Percentiles rank a stretch among this genome's conserved stretches.
Conservation (phyloP, 768 basidiomycete genomes). For the Agaricus bisporus region DNA sequence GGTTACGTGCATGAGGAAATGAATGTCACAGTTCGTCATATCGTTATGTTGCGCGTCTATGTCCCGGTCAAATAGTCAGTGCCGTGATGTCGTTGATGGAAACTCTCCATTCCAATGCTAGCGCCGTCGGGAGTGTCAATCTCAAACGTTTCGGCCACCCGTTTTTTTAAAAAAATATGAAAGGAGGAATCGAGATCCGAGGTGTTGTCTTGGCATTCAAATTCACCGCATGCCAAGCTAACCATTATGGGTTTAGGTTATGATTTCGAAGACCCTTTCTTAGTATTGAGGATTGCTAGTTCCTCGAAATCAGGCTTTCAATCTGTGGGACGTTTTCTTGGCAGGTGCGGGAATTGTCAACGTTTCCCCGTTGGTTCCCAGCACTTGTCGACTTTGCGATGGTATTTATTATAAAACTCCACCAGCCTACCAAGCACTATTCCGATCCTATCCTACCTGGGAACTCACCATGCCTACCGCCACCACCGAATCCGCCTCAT, state of each 20-base stretch:
- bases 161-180: not conserved
- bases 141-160: too few relatives aligned
- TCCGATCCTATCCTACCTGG: not conserved
- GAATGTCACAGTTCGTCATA: too few relatives aligned
- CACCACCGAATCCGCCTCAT: not conserved
- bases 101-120: too few relatives aligned
- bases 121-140: too few relatives aligned
- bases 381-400: not conserved
- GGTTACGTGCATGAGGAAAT: too few relatives aligned
- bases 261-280: not conserved
- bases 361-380: not conserved
- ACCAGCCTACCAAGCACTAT: not conserved
- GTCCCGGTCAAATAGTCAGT: too few relatives aligned
- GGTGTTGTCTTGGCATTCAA: not conserved
- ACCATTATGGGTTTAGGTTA: not conserved
- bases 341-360: not conserved
- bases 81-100: too few relatives aligned
- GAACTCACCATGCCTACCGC: constrained; percentile 3
- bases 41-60: too few relatives aligned
- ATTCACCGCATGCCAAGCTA: not conserved
- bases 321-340: constrained; percentile 4
- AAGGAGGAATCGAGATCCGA: too few relatives aligned
- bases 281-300: not conserved
- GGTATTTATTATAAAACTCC: not conserved
- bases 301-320: not conserved